Evolutionary conservation across 352 stramenopile species (phyloP), one percentile per base, ranked within the genome.

Genomic region (Pythium sukuiense): DNA sequence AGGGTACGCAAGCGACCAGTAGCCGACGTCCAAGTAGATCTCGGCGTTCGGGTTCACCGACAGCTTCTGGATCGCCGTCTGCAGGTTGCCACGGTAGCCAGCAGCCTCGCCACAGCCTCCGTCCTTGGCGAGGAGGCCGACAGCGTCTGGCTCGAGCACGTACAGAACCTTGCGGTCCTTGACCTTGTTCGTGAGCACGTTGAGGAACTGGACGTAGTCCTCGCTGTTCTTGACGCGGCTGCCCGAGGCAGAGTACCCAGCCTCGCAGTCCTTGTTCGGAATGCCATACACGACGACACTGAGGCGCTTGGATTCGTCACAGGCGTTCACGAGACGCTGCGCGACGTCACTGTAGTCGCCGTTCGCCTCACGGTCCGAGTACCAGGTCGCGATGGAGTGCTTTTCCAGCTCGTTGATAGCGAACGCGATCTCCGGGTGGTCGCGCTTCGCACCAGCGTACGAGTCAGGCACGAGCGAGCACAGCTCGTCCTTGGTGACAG

Each of bases 251-350:
- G 82, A 90, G 30, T 85, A 81, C 12, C 77, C 76, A 33, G 70
- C 76, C 35, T 75, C 74, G 58, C 83, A 91, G 71, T 91, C 80
- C 59, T 91, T 89, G 61, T 85, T 63, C 2, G 82, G 82, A 16
- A 91, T 69, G 13, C 83, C 83, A 59, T 91, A 91, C 45, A 91
- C 78, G 2, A 84, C 79, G 49, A 90, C 76, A 12, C 53, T 85
- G 41, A 90, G 70, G 7, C 80, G 74, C 33, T 73, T 71, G 49
- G 76, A 74, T 45, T 76, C 71, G 2, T 60, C 63, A 32, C 81
- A 89, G 5, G 67, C 32, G 13, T 35, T 65, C 3, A 81, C 78
- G 20, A 89, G 61, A 18, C 54, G 69, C 48, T 65, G 35, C 20
- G 57, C 46, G 39, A 64, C 76, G 20, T 71, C 45, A 11, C 63